Evolutionary conservation across 1,284 basidiomycete species (phyloP), one percentile per base, ranked within the genome.

Genomic region (Pseudozyma flocculosa): DNA sequence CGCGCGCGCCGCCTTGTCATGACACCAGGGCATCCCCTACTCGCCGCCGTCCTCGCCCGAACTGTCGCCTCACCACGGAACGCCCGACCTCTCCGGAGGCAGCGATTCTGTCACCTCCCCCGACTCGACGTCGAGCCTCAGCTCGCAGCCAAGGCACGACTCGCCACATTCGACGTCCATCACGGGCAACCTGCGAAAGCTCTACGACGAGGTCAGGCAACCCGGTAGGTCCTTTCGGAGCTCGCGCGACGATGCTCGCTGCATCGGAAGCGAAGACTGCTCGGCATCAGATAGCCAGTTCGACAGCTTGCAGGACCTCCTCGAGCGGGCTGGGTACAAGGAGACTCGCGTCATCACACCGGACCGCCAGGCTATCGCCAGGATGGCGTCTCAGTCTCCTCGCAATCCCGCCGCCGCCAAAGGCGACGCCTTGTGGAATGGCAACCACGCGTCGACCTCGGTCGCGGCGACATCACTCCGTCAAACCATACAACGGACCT

Each of bases 301-400:
- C 47, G 72, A 73, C 38, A 72, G 69, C 44, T 56, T 76, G 15
- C 72, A 75, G 40, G 70, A 74, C 21, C 59, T 76, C 3, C 63
- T 76, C 22, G 68, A 73, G 44, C 45, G 63, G 39, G 72, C 73
- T 2, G 73, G 73, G 13, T 76, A 76, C 65, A 71, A 73, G 42
- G 73, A 76, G 49, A 74, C 72, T n/a, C 60, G 73, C 24, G 60
- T 76, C 30, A 53, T 76, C 52, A 75, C 73, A 0, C 73, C 73
- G 2, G 58, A 61, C 19, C 52, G 52, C 14, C 45, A 54, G 23
- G 45, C 51, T n/a, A 41, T 57, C 5, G 53, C 48, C 34, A 47
- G 37, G 42, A 66, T 61, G 58, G 57, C 54, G 40, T 52, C 59
- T 10, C 41, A 52, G 49, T 17, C 54, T 51, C 46, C 42, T 47